Evolutionary conservation across 2,329 filamentous ascomycete species (phyloP).

Genomic region (Amauroascus niger): DNA sequence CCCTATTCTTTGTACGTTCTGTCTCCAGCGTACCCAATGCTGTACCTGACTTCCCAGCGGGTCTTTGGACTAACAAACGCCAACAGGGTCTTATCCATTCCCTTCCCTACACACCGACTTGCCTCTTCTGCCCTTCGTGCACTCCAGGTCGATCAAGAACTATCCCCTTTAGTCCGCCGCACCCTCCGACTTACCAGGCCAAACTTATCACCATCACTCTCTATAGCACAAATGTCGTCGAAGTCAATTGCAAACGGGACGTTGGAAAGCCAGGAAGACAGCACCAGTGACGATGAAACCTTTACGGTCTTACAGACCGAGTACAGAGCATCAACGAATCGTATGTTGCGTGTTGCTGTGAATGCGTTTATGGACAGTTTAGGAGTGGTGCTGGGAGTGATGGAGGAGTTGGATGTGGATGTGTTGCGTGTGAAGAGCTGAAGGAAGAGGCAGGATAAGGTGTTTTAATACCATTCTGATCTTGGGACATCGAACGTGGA

Average conservation of each 20-base stretch:
- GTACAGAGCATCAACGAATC: conserved; percentile 83
- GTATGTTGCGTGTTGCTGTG: conserved; percentile 91
- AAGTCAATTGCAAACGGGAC: conserved; percentile 18
- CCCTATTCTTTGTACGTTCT: conserved; percentile 53
- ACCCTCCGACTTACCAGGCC: conserved; percentile 50
- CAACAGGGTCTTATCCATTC: conserved; percentile 54
- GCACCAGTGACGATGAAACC: conserved; percentile 26
- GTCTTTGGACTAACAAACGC: background rate
- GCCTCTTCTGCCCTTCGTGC: conserved; percentile 65
- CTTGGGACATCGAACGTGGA: too few species aligned
- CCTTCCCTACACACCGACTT: conserved; percentile 70
- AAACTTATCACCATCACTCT: conserved; percentile 13
- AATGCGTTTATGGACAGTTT: conserved; percentile 94
- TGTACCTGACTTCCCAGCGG: background rate
- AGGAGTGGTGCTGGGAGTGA: conserved; percentile 72
- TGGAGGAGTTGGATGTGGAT: conserved; percentile 82
- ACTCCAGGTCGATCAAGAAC: conserved; percentile 75
- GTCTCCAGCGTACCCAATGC: conserved; percentile 1
- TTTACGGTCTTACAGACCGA: conserved; percentile 57
- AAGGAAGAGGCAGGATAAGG: background rate
- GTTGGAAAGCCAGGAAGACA: background rate
- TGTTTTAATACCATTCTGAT: too few species aligned
- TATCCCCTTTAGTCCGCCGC: conserved; percentile 73
- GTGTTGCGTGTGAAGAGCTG: conserved; percentile 45
- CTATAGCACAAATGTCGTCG: conserved; percentile 12